Conservation (phyloP, 805 yeast species). For the Wickerhamomyces silvicola region DNA sequence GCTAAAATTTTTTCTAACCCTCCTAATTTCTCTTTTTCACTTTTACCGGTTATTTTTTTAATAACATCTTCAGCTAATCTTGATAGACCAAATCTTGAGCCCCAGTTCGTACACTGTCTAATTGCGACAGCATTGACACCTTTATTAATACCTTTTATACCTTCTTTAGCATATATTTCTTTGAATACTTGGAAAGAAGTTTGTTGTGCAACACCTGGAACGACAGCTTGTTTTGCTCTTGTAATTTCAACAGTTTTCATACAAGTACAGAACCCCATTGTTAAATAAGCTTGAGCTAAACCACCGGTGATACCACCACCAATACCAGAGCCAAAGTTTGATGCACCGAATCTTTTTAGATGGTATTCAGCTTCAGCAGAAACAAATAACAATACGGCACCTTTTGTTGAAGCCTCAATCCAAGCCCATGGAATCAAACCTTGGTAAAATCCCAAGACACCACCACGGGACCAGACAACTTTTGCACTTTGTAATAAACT, state of each 20-base stretch:
- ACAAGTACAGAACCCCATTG: conserved; percentile 98
- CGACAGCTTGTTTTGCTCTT: conserved; percentile 66
- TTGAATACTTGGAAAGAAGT: conserved; percentile 81
- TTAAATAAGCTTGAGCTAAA: conserved; percentile 89
- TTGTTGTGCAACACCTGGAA: conserved; percentile 61
- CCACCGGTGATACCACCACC: conserved; percentile 97
- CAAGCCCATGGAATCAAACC: conserved; percentile 99
- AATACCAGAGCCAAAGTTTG: conserved; percentile 79
- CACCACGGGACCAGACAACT: conserved; percentile 91
- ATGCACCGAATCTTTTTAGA: conserved; percentile 56
- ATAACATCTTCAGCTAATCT: conserved; percentile 87
- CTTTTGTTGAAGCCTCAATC: conserved; percentile 99
- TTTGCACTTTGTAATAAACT: conserved; percentile 60
- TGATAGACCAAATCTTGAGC: conserved; percentile 90
- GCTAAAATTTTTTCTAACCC: conserved; percentile 80
- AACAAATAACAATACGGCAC: conserved; percentile 90
- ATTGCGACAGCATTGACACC: conserved; percentile 99
- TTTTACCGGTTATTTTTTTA: conserved; percentile 55
- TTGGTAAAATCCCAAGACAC: conserved; percentile 86
- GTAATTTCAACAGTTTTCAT: conserved; percentile 99
- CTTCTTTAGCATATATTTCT: conserved; percentile 79
- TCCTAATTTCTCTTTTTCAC: conserved; percentile 52
- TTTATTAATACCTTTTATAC: conserved; percentile 90
- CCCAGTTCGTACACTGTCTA: conserved; percentile 99
- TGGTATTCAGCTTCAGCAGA: conserved; percentile 88